Percentiles rank a stretch among this genome's conserved stretches.
Evolutionary conservation across 2,329 filamentous ascomycete species (phyloP).

Genomic region (Chaetomium olivaceum): DNA sequence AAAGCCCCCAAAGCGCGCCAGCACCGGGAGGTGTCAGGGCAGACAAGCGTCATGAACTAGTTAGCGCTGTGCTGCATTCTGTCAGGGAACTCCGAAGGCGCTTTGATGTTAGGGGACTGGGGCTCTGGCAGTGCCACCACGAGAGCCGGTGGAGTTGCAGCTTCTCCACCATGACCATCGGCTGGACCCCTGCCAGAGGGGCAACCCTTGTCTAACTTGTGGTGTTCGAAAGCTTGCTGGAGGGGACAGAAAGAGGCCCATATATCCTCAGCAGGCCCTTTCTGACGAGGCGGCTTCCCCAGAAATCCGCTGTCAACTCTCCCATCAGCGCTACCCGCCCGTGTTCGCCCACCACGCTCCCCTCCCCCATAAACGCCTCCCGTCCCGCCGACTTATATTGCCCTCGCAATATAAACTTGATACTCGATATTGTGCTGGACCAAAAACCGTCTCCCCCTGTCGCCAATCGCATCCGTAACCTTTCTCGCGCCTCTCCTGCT

Average conservation of each 20-base stretch:
- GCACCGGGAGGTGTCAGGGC: constrained; percentile 1
- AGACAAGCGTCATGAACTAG: not conserved
- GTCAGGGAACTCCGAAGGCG: constrained; percentile 7
- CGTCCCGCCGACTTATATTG: constrained; percentile 45
- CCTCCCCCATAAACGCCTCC: constrained; percentile 31
- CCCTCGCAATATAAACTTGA: constrained; percentile 46
- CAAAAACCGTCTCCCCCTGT: constrained; percentile 37
- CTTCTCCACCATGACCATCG: constrained; percentile 32
- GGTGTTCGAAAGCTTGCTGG: constrained; percentile 24
- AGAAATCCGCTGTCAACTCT: constrained; percentile 29
- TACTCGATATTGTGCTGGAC: constrained; percentile 45
- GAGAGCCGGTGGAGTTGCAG: constrained; percentile 23
- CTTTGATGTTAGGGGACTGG: constrained; percentile 14
- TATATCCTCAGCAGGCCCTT: constrained; percentile 34
- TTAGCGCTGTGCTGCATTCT: constrained; percentile 13
- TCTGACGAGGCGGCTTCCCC: constrained; percentile 28
- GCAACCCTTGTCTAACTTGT: constrained; percentile 28
- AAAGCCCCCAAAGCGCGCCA: not conserved
- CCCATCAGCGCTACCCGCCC: constrained; percentile 25
- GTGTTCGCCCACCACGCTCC: constrained; percentile 24
- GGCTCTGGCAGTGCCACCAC: constrained; percentile 21
- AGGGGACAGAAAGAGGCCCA: constrained; percentile 28
- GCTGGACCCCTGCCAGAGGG: constrained; percentile 30
- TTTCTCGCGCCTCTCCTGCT: constrained; percentile 38
- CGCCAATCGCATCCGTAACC: constrained; percentile 42